Percentiles rank a stretch among this genome's conserved stretches.
Evolutionary conservation across 345 rosid species (phyloP).

Genomic region (Syzygium aqueum): DNA sequence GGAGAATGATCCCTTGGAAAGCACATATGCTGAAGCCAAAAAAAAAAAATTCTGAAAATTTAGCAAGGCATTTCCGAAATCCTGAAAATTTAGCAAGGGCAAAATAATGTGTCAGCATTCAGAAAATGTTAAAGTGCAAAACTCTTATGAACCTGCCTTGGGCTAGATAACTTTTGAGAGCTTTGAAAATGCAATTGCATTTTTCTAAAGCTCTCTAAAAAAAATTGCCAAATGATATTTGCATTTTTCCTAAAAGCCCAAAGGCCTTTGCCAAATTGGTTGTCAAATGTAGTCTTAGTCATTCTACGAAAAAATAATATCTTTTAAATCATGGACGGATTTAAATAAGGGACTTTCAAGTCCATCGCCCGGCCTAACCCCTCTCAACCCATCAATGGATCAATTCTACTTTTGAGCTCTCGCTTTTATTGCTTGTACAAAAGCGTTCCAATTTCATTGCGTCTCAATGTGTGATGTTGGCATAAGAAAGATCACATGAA

Average conservation of each 20-base stretch:
- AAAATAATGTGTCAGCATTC: too few species aligned
- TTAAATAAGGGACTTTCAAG: background rate
- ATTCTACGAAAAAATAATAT: background rate
- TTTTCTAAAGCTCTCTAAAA: background rate
- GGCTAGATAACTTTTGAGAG: too few species aligned
- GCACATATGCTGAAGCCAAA: too few species aligned
- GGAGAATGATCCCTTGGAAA: background rate
- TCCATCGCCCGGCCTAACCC: background rate
- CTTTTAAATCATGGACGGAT: background rate
- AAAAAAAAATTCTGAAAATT: too few species aligned
- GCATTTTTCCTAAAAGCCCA: background rate
- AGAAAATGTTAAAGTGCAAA: too few species aligned
- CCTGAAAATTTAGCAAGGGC: background rate
- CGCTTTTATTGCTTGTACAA: background rate
- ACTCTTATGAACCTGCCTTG: too few species aligned
- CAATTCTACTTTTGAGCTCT: background rate
- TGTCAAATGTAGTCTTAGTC: background rate
- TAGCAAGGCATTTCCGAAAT: too few species aligned
- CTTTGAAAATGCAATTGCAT: too few species aligned
- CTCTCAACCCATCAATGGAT: background rate
- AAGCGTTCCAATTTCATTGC: too few species aligned
- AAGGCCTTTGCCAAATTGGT: background rate
- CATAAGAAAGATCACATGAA: background rate
- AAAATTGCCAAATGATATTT: fast-evolving
- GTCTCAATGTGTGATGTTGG: too few species aligned